phyloP scores from a whole-genome alignment of 2,329 filamentous ascomycete species.

The Venturia pyrina region DNA sequence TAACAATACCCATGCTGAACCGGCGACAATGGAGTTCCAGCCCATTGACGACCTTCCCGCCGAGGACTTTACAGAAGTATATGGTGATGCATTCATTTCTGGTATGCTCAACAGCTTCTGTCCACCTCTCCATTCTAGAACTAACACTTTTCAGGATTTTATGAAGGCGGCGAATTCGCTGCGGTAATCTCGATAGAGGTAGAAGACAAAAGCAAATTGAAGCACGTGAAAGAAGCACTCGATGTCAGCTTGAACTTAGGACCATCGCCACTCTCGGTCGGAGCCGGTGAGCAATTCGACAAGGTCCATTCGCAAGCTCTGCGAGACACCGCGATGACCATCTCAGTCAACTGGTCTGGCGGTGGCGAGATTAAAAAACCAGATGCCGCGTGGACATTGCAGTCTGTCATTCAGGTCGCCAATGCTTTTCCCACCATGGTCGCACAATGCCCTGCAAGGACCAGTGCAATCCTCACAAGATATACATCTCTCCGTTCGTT shows the following conservation, averaged over 20 bases:
- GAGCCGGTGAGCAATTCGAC: conserved; percentile 18
- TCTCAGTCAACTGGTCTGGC: conserved; percentile 25
- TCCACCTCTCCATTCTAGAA: not conserved
- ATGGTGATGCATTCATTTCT: conserved; percentile 23
- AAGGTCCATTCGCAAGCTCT: conserved; percentile 20
- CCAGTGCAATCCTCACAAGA: conserved; percentile 22
- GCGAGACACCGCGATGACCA: conserved; percentile 23
- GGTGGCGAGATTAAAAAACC: conserved; percentile 26
- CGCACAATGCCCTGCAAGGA: conserved; percentile 21
- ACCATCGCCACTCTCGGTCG: conserved; percentile 19
- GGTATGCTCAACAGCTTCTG: conserved; percentile 11
- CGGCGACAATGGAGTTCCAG: conserved; percentile 20
- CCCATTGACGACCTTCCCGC: conserved; percentile 21
- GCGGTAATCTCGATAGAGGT: conserved; percentile 25
- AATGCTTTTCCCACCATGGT: conserved; percentile 27
- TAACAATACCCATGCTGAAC: conserved; percentile 17
- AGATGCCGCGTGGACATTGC: conserved; percentile 22
- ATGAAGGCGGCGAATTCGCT: conserved; percentile 25
- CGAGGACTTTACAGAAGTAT: conserved; percentile 24
- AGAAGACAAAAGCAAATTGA: conserved; percentile 23
- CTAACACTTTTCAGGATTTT: conserved; percentile 15
- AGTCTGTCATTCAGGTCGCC: conserved; percentile 22
- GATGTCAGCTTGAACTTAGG: conserved; percentile 22
- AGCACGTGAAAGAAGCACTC: conserved; percentile 24
- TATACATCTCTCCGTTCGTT: conserved; percentile 24